Base-by-base conservation (phyloP, 805 yeast genomes). In the Yamadazyma paraphyllophila region DNA sequence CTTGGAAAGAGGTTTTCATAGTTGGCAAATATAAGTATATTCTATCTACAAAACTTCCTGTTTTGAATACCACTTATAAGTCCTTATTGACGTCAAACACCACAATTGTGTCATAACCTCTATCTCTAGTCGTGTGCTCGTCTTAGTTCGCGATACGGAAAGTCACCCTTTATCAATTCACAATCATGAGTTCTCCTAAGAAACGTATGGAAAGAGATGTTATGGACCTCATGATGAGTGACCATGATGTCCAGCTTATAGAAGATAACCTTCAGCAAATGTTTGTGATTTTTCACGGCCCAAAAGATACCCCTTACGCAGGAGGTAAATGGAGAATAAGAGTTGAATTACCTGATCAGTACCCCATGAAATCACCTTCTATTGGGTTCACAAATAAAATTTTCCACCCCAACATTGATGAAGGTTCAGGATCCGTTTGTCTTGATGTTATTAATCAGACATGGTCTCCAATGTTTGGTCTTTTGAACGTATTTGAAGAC, bases 381-480 rank as follows among this genome's bases (percentile, higher is more conserved):
- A 90, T 92, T 51, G 98, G 97, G 7, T 92, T 92, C 61, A 81
- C 81, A 42, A 94, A 91, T 66, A 86, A 84, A 60, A 92, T 94
- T 14, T 91, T 81, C 67, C 99, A 92, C 63, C 99, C 99, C 5
- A 92, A 92, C 60, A 90, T 92, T 50, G 99, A 92, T 61, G 95
- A 90, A 61, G 76, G 81, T 24, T 83, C 82, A 1, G 99, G 99
- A 0, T 82, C 95, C 0, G 97, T 92, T 6, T 92, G 99, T 66
- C 79, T 92, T 41, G 98, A 92, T 63, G 98, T 94, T 13, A 91
- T 92, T 52, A 92, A 92, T 63, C 97, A 92, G 61, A 89, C 98
- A 0, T 92, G 99, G 99, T 87, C 96, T 35, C 98, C 99, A 1
- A 87, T 92, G 89, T 92, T 90, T 71, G 97, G 94, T 45, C 77